Evolutionary conservation across 257 asterid species (phyloP).

Genomic region (Solanum gracilifrons): DNA sequence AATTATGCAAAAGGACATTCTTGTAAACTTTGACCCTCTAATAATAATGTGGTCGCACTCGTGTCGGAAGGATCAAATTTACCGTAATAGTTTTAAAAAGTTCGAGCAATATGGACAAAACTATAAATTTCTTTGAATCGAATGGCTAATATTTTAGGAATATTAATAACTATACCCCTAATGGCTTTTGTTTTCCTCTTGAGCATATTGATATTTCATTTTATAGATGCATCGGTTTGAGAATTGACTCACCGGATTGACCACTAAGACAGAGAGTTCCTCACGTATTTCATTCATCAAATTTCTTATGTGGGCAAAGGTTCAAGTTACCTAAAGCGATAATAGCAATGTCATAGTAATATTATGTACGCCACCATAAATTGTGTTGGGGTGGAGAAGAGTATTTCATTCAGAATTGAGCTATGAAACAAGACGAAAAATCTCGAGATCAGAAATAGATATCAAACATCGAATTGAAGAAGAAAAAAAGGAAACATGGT

Average conservation of each 20-base stretch:
- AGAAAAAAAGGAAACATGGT: no score
- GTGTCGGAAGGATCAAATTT: neutral
- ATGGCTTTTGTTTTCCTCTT: neutral
- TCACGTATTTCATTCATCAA: neutral
- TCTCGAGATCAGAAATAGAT: rapidly evolving
- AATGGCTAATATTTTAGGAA: neutral
- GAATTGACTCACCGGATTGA: neutral
- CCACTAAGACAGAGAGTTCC: neutral
- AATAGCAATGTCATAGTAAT: neutral
- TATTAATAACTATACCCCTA: neutral
- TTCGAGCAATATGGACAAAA: neutral
- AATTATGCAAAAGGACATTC: neutral
- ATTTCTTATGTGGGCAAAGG: neutral
- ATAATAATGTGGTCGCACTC: neutral
- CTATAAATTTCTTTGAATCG: neutral
- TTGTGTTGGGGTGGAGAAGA: neutral
- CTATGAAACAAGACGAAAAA: neutral
- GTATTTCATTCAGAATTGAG: neutral
- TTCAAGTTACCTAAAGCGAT: neutral
- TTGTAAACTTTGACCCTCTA: neutral
- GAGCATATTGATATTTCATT: neutral
- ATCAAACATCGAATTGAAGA: no score
- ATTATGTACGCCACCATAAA: neutral
- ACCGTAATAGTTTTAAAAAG: neutral
- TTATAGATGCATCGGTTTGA: neutral